Percentiles rank a stretch among this genome's conserved stretches.
These are phyloP conservation scores for Hypoxylon sp. DNA, from an alignment of 2,329 filamentous ascomycete species.

Conservation along the genomic window DNA sequence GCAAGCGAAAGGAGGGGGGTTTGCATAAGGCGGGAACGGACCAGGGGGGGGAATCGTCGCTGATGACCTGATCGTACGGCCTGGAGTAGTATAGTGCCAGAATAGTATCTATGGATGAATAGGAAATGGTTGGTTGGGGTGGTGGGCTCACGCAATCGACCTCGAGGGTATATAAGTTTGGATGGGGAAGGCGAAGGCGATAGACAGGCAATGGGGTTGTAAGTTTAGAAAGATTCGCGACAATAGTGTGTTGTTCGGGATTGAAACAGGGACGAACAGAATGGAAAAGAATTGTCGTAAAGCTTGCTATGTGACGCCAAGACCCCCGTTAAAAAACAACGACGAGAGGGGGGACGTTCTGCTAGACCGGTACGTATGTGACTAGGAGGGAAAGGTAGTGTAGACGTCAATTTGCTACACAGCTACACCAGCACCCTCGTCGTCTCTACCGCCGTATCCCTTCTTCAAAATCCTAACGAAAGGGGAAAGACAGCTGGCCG, in stretches of 20 bases:
- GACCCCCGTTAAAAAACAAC: slow-evolving; percentile 39
- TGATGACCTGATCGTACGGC: slow-evolving; percentile 44
- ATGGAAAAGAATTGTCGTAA: slow-evolving; percentile 31
- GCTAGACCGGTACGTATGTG: slow-evolving; percentile 13
- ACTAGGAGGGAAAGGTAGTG: slow-evolving; percentile 9
- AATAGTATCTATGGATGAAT: slow-evolving; percentile 39
- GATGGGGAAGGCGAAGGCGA: slow-evolving; percentile 11
- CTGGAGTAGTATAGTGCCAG: slow-evolving; percentile 43
- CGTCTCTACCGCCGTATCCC: slow-evolving; percentile 14
- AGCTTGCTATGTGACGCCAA: slow-evolving; percentile 51
- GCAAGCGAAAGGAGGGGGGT: slow-evolving; percentile 45
- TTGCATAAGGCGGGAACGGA: slow-evolving; percentile 44
- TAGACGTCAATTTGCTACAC: slow-evolving; percentile 29
- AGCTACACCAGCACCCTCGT: slow-evolving; percentile 13
- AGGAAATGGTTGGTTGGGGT: slow-evolving; percentile 32
- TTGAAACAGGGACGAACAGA: slow-evolving; percentile 26
- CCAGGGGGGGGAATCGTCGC: slow-evolving; percentile 36
- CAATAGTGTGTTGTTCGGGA: slow-evolving; percentile 25
- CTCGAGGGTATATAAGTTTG: slow-evolving; percentile 34
- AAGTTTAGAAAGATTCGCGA: slow-evolving; percentile 12
- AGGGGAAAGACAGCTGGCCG: slow-evolving; percentile 2
- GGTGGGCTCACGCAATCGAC: slow-evolving; percentile 32
- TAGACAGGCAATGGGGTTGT: slow-evolving; percentile 7
- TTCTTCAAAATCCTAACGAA: slow-evolving; percentile 2
- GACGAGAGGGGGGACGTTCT: slow-evolving; percentile 1